phyloP scores from a whole-genome alignment of 345 rosid species.

The Excoecaria agallocha region DNA sequence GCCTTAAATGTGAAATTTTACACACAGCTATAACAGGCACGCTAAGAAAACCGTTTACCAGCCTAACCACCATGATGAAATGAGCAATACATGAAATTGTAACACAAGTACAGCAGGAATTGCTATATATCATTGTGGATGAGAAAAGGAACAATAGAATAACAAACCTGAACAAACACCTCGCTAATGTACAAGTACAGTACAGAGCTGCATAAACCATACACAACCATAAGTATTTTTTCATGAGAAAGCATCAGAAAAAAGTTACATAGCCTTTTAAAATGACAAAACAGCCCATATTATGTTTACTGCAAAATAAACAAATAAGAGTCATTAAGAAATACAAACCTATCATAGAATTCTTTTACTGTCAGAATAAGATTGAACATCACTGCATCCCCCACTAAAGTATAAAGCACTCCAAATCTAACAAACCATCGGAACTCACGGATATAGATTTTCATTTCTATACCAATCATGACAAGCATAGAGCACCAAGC shows the following conservation, averaged over 20 bases:
- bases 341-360: conserved; percentile 61
- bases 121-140: background rate
- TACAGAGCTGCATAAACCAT: conserved; percentile 53
- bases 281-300: conserved; percentile 6
- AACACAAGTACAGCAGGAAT: background rate
- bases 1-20: background rate
- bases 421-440: conserved; percentile 96
- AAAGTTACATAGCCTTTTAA: background rate
- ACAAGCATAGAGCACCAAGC: conserved; percentile 82
- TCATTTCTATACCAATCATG: conserved; percentile 73
- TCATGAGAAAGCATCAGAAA: background rate
- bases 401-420: conserved; percentile 72
- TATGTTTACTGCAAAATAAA: background rate
- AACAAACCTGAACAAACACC: conserved; percentile 81
- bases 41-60: conserved; percentile 10
- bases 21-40: background rate
- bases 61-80: conserved; percentile 1
- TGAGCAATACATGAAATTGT: background rate
- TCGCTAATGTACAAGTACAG: conserved; percentile 78
- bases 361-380: conserved; percentile 70
- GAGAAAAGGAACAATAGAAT: background rate
- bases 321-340: background rate
- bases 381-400: conserved; percentile 78
- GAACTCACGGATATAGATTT: conserved; percentile 68
- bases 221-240: conserved; percentile 30